These are phyloP conservation scores for Bryoglossum gracile DNA, from an alignment of 495 filamentous ascomycete genomes.

Conservation along the genomic window DNA sequence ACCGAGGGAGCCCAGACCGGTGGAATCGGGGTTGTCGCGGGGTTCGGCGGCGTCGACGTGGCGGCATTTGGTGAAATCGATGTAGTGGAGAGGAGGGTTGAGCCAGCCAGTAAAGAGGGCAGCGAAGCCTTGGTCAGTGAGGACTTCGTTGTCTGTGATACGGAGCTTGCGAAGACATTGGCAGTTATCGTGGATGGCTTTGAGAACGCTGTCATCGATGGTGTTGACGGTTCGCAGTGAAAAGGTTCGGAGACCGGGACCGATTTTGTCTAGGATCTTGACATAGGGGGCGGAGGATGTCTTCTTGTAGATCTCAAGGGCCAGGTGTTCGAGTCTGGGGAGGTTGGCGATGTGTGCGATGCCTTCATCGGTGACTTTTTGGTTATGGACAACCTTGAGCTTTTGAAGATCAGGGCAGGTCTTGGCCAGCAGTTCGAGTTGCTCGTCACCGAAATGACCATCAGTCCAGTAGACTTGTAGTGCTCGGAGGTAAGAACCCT, in stretches of 20 bases:
- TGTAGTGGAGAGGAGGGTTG: constrained; percentile 57
- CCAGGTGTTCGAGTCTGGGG: constrained; percentile 59
- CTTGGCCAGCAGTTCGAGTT: constrained; percentile 44
- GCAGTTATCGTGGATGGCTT: constrained; percentile 61
- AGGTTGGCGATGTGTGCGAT: constrained; percentile 48
- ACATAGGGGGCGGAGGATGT: constrained; percentile 50
- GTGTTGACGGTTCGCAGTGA: constrained; percentile 55
- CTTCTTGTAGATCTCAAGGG: constrained; percentile 52
- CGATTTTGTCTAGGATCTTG: constrained; percentile 50
- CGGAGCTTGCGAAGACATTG: constrained; percentile 63
- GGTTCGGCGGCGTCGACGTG: constrained; percentile 56
- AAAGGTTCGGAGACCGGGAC: constrained; percentile 58
- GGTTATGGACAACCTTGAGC: constrained; percentile 62
- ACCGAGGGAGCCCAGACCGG: constrained; percentile 65
- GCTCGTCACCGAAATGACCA: constrained; percentile 49
- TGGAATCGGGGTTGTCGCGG: constrained; percentile 47
- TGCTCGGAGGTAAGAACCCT: constrained; percentile 54
- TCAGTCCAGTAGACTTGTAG: constrained; percentile 71
- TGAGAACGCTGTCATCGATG: constrained; percentile 54
- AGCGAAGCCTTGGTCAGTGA: constrained; percentile 63
- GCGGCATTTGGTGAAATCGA: constrained; percentile 68
- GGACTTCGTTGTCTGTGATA: constrained; percentile 63
- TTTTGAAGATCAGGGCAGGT: constrained; percentile 57
- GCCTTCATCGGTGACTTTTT: constrained; percentile 38
- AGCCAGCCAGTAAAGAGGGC: constrained; percentile 68